Evolutionary conservation across 2,329 filamentous ascomycete genomes (phyloP).

Genomic region (Biscogniauxia mediterranea): DNA sequence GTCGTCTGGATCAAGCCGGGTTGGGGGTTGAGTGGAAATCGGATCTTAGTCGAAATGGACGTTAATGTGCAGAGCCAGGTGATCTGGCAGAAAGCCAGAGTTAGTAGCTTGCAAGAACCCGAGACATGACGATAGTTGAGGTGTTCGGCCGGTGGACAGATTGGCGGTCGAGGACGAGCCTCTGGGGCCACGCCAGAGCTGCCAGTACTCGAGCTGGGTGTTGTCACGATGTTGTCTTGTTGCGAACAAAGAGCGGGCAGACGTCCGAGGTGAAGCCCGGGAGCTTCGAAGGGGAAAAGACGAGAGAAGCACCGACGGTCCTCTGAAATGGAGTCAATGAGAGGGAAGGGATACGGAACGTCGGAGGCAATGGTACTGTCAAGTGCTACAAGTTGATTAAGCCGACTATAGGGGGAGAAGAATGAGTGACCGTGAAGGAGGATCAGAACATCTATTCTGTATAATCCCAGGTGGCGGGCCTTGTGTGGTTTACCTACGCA

Average conservation of each 20-base stretch:
- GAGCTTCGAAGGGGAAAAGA: neutral
- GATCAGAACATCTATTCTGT: neutral
- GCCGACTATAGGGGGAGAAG: neutral
- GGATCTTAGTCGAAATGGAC: slow-evolving; percentile 22
- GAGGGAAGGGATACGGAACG: neutral
- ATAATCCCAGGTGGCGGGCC: neutral
- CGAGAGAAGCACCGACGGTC: neutral
- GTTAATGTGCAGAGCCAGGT: slow-evolving; percentile 31
- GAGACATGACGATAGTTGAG: slow-evolving; percentile 38
- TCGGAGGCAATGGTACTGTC: neutral
- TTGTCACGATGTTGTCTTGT: slow-evolving; percentile 15
- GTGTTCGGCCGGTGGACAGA: slow-evolving; percentile 15
- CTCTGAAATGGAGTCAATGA: neutral
- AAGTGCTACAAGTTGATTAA: neutral
- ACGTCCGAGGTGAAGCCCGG: slow-evolving; percentile 14
- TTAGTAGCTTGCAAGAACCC: slow-evolving; percentile 36
- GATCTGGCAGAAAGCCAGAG: slow-evolving; percentile 40
- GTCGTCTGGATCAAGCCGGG: slow-evolving; percentile 16
- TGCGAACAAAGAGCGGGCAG: slow-evolving; percentile 18
- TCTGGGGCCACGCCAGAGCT: slow-evolving; percentile 20
- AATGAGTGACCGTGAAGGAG: neutral
- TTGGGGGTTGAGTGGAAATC: slow-evolving; percentile 20
- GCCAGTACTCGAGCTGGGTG: slow-evolving; percentile 20
- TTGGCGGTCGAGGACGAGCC: slow-evolving; percentile 23
- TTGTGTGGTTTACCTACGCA: neutral